Evolutionary conservation across 1,284 basidiomycete species (phyloP), one percentile per base, ranked within the genome.

Genomic region (Ceratobasidium sp.): DNA sequence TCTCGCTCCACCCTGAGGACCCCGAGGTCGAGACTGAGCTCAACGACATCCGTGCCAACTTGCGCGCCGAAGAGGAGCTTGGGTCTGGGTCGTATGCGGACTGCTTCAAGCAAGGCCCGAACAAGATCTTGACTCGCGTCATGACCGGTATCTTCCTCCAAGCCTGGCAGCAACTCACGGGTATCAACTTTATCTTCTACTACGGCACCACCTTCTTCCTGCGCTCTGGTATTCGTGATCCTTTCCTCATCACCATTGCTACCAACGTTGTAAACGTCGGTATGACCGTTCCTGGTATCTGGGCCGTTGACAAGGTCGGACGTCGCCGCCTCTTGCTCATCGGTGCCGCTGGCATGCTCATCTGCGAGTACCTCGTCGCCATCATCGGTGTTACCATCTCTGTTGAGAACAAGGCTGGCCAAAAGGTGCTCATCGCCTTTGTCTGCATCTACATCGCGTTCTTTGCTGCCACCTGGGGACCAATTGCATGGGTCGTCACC

Each of bases 151-250:
- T 90, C 77, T 85, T 86, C 79, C 50, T 70, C 78, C 91, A 92
- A 80, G 88, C 85, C 72, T 88, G 85, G 87, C 92, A 93, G 81
- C 92, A 95, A 82, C 86, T 92, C 78, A 92, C 92, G 46, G 92
- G 91, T 79, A 85, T 93, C 85, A 94, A 94, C 86, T 93, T 93
- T 82, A 92, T 94, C 83, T 92, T 92, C 85, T 89, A 86, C 80
- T 87, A 86, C 81, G 88, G 89, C 61, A 91, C 90, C 5, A 86
- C 86, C 28, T 92, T 92, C 88, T 92, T 92, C 85, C 76, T 84
- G 74, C 84, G 85, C 77, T 85, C 91, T 26, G 92, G 91, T 32
- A 92, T 94, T 79, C 73, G 75, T 4, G 85, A 92, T 79, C 82
- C 86, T 45, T 89, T 93, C 89, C 79, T 92, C 73, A 90, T 89